Percentiles rank a stretch among this genome's conserved stretches.
Conservation (phyloP, 768 basidiomycete genomes). For the Lactarius sanguifluus region DNA sequence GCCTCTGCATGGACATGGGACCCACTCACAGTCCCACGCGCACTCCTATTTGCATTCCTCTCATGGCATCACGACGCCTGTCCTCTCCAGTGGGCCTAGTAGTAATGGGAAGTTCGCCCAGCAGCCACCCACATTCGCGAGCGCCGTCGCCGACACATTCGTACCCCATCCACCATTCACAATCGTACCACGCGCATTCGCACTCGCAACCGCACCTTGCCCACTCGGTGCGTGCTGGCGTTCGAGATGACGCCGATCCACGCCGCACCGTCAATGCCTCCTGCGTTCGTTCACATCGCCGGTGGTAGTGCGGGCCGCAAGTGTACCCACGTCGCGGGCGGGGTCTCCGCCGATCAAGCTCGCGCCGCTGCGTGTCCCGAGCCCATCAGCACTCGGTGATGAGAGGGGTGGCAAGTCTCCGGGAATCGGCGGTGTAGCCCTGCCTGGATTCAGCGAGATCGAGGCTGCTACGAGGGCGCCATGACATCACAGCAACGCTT, state of each 20-base stretch:
- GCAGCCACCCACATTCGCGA: constrained; percentile 52
- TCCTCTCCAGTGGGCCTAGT: constrained; percentile 63
- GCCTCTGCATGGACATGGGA: constrained; percentile 23
- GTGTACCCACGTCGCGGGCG: constrained; percentile 58
- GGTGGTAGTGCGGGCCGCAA: constrained; percentile 22
- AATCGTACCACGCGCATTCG: constrained; percentile 24
- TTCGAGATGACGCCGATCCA: constrained; percentile 92
- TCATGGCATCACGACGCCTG: constrained; percentile 50
- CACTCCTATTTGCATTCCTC: constrained; percentile 33
- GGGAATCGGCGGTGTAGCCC: constrained; percentile 31
- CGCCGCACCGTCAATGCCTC: constrained; percentile 39
- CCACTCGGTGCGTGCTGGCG: constrained; percentile 81
- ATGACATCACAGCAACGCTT: constrained; percentile 15
- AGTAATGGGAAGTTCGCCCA: constrained; percentile 66
- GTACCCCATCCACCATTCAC: constrained; percentile 32
- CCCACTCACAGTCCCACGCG: constrained; percentile 30
- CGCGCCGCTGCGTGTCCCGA: constrained; percentile 59
- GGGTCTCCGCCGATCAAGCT: constrained; percentile 69
- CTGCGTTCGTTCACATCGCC: constrained; percentile 22
- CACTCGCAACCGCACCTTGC: constrained; percentile 51
- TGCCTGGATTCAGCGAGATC: constrained; percentile 37
- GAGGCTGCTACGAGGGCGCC: constrained; percentile 32
- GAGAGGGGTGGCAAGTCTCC: constrained; percentile 19
- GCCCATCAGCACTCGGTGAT: constrained; percentile 33
- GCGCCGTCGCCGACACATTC: constrained; percentile 55